Evolutionary conservation across 2,329 filamentous ascomycete species (phyloP), one percentile per base, ranked within the genome.

Genomic region (Incumbomyces delicatus): DNA sequence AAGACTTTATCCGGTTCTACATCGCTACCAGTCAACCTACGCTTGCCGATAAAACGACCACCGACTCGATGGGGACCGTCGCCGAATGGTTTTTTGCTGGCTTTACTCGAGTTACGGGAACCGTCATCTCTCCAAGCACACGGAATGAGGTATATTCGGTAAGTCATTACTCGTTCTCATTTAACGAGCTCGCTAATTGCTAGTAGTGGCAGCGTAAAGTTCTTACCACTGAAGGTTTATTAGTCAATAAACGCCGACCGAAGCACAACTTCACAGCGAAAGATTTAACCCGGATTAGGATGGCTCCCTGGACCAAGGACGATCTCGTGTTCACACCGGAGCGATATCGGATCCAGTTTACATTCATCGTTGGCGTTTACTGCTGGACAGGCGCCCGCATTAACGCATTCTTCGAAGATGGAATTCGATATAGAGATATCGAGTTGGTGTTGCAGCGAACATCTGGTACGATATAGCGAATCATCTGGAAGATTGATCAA

Each of bases 401-500:
- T 7, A 17, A 22, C 29, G 44, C 47, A 17, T 50, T 46, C 37
- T 50, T 46, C 33, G 41, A 43, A 3, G 31, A 17, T 34, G 43
- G 34, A 13, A 41, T 44, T 38, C 33, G 35, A 7, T 45, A 45
- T 20, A 3, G 34, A 41, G 47, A 52, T 34, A 33, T 52, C 39
- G 35, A 46, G 2, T 47, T 51, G 3, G 30, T 50, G 27, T 38
- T 52, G 32, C 40, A 50, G 39, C 47, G 47, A 20, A 38, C 35
- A 30, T 10, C 40, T 37, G 36, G 37, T 18, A 32, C 45, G 8
- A 27, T 4, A 17, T 53, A 37, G 50, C 50, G 46, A 29, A 12
- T 48, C n/a, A 44, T 54, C 31, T 51, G 49, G 35, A 54, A 51
- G 38, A 22, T 53, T 29, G 42, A 49, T 32, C 37, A 54, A 41